A percentile compares a stretch with the other conserved stretches of the same genome.
phyloP scores from a whole-genome alignment of 768 basidiomycete species.

The Leccinum ochraceum region DNA sequence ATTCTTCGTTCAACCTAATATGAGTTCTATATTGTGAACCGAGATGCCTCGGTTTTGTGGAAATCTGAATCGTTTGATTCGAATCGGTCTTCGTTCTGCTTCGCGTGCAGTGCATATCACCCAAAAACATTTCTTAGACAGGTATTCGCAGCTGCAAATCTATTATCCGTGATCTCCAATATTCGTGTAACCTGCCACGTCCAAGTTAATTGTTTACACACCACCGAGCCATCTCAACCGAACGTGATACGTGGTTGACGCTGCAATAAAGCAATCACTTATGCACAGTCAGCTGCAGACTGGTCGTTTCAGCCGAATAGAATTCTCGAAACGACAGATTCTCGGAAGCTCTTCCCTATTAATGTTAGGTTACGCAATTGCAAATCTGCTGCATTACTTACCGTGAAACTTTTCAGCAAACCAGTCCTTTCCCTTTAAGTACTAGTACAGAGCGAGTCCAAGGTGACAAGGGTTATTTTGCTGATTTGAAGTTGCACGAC shows the following conservation, averaged over 20 bases:
- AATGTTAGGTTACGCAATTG: not conserved
- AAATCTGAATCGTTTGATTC: not conserved
- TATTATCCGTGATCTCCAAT: no score
- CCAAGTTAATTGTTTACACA: no score
- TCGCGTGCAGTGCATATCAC: not conserved
- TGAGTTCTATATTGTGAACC: not conserved
- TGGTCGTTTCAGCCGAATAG: not conserved
- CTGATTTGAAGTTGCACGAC: not conserved
- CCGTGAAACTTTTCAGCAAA: not conserved
- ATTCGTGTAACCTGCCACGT: no score
- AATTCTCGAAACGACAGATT: not conserved
- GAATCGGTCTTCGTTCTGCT: not conserved
- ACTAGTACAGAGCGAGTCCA: not conserved
- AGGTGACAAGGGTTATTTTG: not conserved
- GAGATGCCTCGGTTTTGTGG: not conserved
- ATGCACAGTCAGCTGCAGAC: no score
- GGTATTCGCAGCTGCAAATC: no score
- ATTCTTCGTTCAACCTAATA: slow-evolving; percentile 8
- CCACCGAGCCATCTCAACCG: no score
- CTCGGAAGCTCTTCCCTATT: not conserved
- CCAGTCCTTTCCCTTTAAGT: not conserved
- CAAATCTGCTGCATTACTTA: not conserved
- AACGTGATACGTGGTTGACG: no score
- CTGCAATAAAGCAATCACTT: no score
- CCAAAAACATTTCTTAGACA: no score